Evolutionary conservation across 768 basidiomycete species (phyloP), one percentile per base, ranked within the genome.

Genomic region (Neoboletus magnificus): DNA sequence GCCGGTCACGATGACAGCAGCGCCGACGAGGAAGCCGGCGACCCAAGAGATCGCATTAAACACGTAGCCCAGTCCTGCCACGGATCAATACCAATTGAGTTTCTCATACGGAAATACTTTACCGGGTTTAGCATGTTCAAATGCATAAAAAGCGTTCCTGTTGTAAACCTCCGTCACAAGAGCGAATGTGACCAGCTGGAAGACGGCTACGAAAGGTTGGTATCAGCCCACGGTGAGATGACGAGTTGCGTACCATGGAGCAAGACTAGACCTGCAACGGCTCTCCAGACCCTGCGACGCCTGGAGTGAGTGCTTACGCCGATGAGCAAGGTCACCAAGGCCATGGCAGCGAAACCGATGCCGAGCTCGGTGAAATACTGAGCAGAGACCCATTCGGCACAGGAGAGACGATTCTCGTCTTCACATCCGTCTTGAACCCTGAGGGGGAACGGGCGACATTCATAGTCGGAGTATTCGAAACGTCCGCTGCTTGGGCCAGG

Each of bases 291-390:
- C 59, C 89, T 81, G 55, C 87, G 76, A 60, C 89, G 77, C 48
- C 89, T 77, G 16, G 87, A 87, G 63, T 83, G 83, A 0, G 89
- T 89, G 64, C 80, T 87, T 20, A 89, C 77, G 4, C 89, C 89
- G 54, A 91, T 76, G 40, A 85, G 64, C 46, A 91, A 76, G 9
- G 86, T 74, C 1, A 77, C 63, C 36, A 87, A 70, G 4, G 86
- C 81, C 27, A 84, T 71, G 45, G 74, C 77, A 9, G 80, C 84
- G 66, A 87, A 86, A 4, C 87, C 85, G 32, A 84, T 76, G 42
- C 81, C 81, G 11, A 90, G 68, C 65, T 87, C 81, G n/a, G 79
- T 76, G 45, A 81, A 71, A 66, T 88, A 91, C 2, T 79, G 79
- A 16, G 89, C 89, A 43, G 83, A 87, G 3, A 78, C 80, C 89